Base-by-base conservation (phyloP, 441 rosid genomes). In the Macaranga tanarius region DNA sequence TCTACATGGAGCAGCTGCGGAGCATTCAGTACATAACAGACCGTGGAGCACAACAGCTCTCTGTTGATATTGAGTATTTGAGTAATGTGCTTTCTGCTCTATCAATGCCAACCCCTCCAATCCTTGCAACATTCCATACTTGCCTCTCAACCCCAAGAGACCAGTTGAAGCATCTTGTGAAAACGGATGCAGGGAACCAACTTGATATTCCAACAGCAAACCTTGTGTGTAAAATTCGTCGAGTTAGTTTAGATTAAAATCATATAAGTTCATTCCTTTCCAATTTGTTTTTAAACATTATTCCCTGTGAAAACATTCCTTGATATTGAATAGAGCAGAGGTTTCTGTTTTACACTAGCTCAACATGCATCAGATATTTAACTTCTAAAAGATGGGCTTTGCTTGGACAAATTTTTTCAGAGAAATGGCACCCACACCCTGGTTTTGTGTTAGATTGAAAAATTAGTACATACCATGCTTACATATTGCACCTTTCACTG, bases 61-160 rank as follows among this genome's bases (percentile, higher is more conserved):
- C 95, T 15, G 96, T 79, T 44, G 99, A 95, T 80, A 95, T 92
- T 1, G 97, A 95, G 79, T 95, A 95, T 67, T 85, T 95, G 85
- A 95, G 97, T 68, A 95, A 93, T 63, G 99, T 95, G 80, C 99
- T 93, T 45, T 85, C 94, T 22, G 99, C 99, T 59, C 83, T 95
- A 20, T 91, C 97, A 9, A 90, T 93, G 97, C 93, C 92, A 6
- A 83, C 84, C 52, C 98, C 98, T 23, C 88, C 87, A 0, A 84
- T 83, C 63, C 97, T 95, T 9, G 82, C 93, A 44, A 93, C 98
- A 11, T 95, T 91, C 75, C 95, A 89, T 75, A 86, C 92, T 1
- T 95, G 97, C 82, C 88, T 95, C 77, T 87, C 91, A 7, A 88
- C 95, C 17, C 93, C 97, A 1, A 85, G 94, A 76, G 97, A 90